Base-by-base conservation (phyloP, 2,329 filamentous ascomycete genomes). In the Arthroderma uncinatum region DNA sequence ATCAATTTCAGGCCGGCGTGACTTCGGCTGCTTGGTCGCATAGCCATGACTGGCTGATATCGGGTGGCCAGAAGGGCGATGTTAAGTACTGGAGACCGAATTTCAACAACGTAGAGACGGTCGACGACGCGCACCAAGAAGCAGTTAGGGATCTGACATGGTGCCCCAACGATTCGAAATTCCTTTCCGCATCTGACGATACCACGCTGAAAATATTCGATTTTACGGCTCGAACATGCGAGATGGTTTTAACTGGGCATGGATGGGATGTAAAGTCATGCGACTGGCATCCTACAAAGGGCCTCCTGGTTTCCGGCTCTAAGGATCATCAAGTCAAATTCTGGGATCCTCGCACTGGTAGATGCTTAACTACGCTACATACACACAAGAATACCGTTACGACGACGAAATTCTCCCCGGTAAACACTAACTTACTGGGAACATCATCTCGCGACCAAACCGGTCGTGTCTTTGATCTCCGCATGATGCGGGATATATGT, bases 71-170 rank as follows among this genome's bases (percentile, higher is more conserved):
- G 71, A 90, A 93, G 64, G 93, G 93, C 57, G 81, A 93, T 61
- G 86, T 98, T 73, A 97, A 97, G 75, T 98, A 98, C 74, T 97
- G 92, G 89, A 90, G 96, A 71, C 89, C 92, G 33, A 98, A 97
- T 71, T 96, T 98, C 76, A 97, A 98, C 78, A 96, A 97, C 66
- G 90, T 97, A 59, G 89, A 97, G 71, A 91, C 89, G 55, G 89
- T 98, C 56, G 72, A 74, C 56, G 85, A 91, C 68, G 93, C 90
- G 5, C 93, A 97, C 68, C 82, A 83, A 53, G 90, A 96, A 68
- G 86, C 92, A 4, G 88, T 98, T 60, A 80, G 93, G 65, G 93
- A 96, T 66, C 77, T 98, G 39, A 87, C 92, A 7, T 97, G 97
- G 71, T 89, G 90, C 59, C 93, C 93, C 0, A 95, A 87, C 61